Conservation (phyloP, 768 basidiomycete species). For the Rhizopogon salebrosus region DNA sequence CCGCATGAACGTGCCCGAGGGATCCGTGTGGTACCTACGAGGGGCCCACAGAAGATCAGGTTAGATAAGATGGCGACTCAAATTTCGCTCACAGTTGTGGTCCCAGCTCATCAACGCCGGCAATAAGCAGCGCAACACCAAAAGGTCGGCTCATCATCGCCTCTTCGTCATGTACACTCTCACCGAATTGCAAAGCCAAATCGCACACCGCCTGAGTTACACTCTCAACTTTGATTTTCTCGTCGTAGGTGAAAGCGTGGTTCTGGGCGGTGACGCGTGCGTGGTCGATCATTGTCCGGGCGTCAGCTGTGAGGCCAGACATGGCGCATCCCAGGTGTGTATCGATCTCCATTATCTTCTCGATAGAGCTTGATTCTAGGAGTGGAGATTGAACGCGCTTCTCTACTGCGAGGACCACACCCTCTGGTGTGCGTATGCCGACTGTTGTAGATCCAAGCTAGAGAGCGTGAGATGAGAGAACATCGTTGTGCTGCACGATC, state of each 20-base stretch:
- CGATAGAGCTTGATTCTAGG: conserved; percentile 91
- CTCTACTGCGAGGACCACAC: conserved; percentile 93
- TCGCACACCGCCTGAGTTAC: conserved; percentile 98
- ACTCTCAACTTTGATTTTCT: conserved; percentile 95
- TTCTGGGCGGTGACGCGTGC: conserved; percentile 95
- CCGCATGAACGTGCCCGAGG: conserved; percentile 94
- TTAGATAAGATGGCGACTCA: conserved; percentile 4
- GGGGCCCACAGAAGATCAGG: neutral
- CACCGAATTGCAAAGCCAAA: conserved; percentile 93
- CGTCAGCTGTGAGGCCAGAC: conserved; percentile 96
- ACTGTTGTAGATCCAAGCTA: conserved; percentile 98
- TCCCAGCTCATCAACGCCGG: conserved; percentile 93
- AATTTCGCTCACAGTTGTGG: conserved; percentile 79
- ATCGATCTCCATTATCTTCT: conserved; percentile 99
- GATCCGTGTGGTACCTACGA: conserved; percentile 91
- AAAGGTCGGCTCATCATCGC: conserved; percentile 99
- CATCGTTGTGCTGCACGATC: neutral
- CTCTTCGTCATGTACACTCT: conserved; percentile 98
- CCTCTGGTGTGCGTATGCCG: conserved; percentile 86
- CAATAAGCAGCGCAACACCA: conserved; percentile 95
- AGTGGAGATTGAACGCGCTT: conserved; percentile 97
- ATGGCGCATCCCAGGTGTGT: conserved; percentile 94
- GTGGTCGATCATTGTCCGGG: conserved; percentile 99
- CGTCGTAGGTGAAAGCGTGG: conserved; percentile 96
- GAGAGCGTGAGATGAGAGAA: conserved; percentile 2